Conservation (phyloP, 192 early-diverging fungal species). For the Coemansia sp. region DNA sequence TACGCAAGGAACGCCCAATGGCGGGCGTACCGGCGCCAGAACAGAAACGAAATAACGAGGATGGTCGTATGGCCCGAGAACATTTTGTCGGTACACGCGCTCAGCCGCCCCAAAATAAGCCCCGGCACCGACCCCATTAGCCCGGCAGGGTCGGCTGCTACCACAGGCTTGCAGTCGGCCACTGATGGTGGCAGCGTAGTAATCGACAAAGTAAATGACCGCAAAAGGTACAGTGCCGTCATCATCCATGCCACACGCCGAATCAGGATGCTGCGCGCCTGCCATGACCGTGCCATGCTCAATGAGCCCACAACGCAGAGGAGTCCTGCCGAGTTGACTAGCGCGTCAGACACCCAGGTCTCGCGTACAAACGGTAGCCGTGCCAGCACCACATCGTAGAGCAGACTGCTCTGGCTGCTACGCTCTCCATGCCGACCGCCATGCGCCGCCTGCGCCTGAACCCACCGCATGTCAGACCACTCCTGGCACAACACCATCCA, state of each 20-base stretch:
- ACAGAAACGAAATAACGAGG: conserved; percentile 51
- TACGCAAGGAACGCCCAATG: conserved; percentile 44
- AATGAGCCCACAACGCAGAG: conserved; percentile 17
- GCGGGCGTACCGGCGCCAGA: conserved; percentile 54
- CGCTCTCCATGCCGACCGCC: neutral
- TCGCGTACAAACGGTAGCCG: conserved; percentile 8
- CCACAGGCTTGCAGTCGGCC: conserved; percentile 12
- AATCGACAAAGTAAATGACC: conserved; percentile 56
- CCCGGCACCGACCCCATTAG: conserved; percentile 12
- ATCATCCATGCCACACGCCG: conserved; percentile 56
- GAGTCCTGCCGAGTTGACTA: conserved; percentile 18
- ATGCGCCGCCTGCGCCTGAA: neutral
- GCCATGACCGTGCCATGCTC: conserved; percentile 29
- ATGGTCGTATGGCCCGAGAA: conserved; percentile 61
- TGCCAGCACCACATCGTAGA: conserved; percentile 27
- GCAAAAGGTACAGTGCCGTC: conserved; percentile 52
- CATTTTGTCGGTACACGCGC: conserved; percentile 60
- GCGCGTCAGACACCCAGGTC: conserved; percentile 16
- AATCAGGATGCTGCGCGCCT: conserved; percentile 44
- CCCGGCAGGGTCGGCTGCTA: conserved; percentile 8
- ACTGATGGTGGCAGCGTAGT: conserved; percentile 56
- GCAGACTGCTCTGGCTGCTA: neutral
- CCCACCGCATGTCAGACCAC: conserved; percentile 51
- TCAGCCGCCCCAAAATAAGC: conserved; percentile 34
- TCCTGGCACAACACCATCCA: conserved; percentile 46